phyloP scores from a whole-genome alignment of 345 rosid genomes.

The Gossypium herbaceum region DNA sequence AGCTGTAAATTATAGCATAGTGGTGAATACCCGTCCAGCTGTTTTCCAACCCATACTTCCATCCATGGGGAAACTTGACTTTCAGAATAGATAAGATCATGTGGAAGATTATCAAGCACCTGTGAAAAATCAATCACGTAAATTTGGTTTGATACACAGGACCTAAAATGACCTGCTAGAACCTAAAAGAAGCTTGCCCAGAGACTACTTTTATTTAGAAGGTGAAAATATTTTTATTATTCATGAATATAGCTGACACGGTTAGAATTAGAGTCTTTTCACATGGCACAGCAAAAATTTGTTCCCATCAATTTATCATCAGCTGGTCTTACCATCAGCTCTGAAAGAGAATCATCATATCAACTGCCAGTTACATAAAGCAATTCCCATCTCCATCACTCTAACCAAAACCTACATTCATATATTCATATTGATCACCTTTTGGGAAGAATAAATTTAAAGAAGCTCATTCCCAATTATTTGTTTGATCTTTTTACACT shows the following conservation, averaged over 20 bases:
- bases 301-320: not conserved
- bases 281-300: not conserved
- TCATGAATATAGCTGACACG: constrained; percentile 8
- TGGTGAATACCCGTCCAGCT: constrained; percentile 49
- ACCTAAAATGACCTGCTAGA: constrained; percentile 1
- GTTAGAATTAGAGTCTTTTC: not conserved
- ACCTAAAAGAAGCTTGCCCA: constrained; percentile 1
- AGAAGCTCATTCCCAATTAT: not conserved
- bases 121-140: constrained; percentile 29
- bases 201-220: not conserved
- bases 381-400: not conserved
- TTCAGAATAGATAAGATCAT: constrained; percentile 80
- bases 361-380: constrained; percentile 6
- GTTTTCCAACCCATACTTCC: constrained; percentile 90
- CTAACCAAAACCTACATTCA: constrained; percentile 9
- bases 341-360: not conserved
- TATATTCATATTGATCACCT: constrained; percentile 5
- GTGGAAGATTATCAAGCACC: constrained; percentile 99
- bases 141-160: not conserved
- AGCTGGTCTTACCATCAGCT: constrained; percentile 6
- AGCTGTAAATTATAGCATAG: constrained; percentile 9
- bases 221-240: not conserved
- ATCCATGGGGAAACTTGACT: constrained; percentile 84
- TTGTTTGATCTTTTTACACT: not conserved
- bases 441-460: not conserved